phyloP scores from a whole-genome alignment of 208 protist genomes.

The Wallacemonas sp. region DNA sequence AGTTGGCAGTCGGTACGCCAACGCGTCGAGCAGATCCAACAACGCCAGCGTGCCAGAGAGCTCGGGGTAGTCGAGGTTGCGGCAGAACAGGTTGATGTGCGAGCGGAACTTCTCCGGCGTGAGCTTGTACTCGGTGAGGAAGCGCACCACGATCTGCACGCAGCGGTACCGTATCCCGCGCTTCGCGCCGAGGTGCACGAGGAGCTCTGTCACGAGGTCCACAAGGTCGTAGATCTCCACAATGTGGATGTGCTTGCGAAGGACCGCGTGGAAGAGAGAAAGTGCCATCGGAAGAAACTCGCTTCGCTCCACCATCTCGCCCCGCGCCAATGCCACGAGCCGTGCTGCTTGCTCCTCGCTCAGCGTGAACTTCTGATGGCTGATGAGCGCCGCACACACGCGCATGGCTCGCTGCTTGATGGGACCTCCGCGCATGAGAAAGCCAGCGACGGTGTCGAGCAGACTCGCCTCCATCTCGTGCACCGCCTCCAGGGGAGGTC shows the following conservation, averaged over 20 bases:
- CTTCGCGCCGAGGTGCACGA: conserved; percentile 76
- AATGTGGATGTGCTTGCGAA: conserved; percentile 87
- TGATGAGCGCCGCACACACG: conserved; percentile 70
- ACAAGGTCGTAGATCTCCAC: conserved; percentile 89
- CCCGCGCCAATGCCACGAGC: conserved; percentile 59
- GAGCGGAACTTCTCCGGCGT: conserved; percentile 87
- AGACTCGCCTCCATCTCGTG: conserved; percentile 49
- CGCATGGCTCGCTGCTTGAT: conserved; percentile 91
- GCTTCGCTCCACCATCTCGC: conserved; percentile 80
- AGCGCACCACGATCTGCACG: conserved; percentile 73
- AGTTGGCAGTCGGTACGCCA: conserved; percentile 68
- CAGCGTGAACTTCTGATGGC: conserved; percentile 71
- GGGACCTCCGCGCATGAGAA: conserved; percentile 76
- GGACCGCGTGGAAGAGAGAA: conserved; percentile 75
- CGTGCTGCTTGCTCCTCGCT: conserved; percentile 53
- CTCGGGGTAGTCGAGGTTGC: conserved; percentile 87
- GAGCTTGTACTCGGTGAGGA: conserved; percentile 91
- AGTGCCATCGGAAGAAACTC: conserved; percentile 84
- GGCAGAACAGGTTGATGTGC: conserved; percentile 83
- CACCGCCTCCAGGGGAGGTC: conserved; percentile 64
- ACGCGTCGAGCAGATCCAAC: conserved; percentile 74
- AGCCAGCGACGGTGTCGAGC: conserved; percentile 71
- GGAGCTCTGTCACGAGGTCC: conserved; percentile 80
- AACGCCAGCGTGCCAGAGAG: conserved; percentile 72
- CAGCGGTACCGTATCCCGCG: conserved; percentile 68